Evolutionary conservation across 1,284 basidiomycete species (phyloP).

Genomic region (Xerocomus minutiporus): DNA sequence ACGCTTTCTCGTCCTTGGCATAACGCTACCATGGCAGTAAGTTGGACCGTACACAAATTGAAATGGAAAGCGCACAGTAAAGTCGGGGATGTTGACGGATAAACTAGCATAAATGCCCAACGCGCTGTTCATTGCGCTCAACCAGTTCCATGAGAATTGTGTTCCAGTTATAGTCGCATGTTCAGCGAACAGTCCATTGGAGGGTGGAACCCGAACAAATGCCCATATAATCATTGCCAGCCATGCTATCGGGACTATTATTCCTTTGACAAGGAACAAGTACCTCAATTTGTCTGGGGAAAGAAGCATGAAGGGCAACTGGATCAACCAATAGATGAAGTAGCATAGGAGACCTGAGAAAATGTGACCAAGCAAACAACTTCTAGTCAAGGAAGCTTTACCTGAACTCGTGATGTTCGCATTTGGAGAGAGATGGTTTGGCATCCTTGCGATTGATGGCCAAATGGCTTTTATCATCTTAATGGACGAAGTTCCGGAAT

Average conservation of each 20-base stretch:
- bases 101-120: conserved; percentile 48
- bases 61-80: conserved; percentile 36
- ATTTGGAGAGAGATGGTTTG: conserved; percentile 48
- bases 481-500: background rate
- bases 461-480: conserved; percentile 64
- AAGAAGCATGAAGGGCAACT: conserved; percentile 59
- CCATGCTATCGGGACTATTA: conserved; percentile 53
- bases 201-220: conserved; percentile 49
- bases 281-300: conserved; percentile 58
- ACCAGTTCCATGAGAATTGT: conserved; percentile 50
- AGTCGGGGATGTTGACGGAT: conserved; percentile 58
- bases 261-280: conserved; percentile 58
- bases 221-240: conserved; percentile 58
- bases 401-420: conserved; percentile 48
- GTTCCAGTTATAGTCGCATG: conserved; percentile 38
- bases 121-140: conserved; percentile 52
- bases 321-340: conserved; percentile 62
- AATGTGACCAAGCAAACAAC: too few species aligned
- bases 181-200: conserved; percentile 41
- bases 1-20: conserved; percentile 29
- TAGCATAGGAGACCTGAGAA: conserved; percentile 49
- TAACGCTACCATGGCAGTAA: conserved; percentile 20
- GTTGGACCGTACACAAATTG: background rate
- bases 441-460: conserved; percentile 52
- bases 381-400: background rate